Percentiles rank a stretch among this genome's conserved stretches.
These are phyloP conservation scores for Nectriaceae sp. DNA, from an alignment of 2,329 filamentous ascomycete genomes.

Conservation along the genomic window DNA sequence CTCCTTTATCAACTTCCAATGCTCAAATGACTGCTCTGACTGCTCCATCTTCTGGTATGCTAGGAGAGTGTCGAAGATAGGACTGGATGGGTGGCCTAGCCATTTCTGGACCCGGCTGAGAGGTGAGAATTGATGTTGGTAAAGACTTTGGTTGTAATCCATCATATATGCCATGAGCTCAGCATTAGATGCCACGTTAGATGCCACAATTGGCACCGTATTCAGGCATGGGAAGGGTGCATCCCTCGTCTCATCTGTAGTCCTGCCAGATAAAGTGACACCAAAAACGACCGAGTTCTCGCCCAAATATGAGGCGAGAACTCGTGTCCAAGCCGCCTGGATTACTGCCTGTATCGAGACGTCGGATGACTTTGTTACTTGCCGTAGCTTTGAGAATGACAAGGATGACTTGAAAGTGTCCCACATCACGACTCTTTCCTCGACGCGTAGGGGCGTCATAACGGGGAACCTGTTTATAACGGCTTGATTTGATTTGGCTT, in stretches of 20 bases:
- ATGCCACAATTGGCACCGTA: slow-evolving; percentile 73
- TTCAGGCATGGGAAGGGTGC: slow-evolving; percentile 78
- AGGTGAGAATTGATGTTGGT: slow-evolving; percentile 71
- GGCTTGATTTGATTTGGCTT: slow-evolving; percentile 49
- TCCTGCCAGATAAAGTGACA: slow-evolving; percentile 75
- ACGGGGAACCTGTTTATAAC: slow-evolving; percentile 74
- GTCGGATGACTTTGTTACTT: slow-evolving; percentile 56
- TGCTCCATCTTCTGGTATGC: slow-evolving; percentile 70
- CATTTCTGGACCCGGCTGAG: slow-evolving; percentile 72
- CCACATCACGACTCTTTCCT: slow-evolving; percentile 36
- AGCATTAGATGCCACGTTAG: slow-evolving; percentile 53
- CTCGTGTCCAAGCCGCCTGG: slow-evolving; percentile 75
- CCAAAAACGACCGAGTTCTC: slow-evolving; percentile 77
- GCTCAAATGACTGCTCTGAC: slow-evolving; percentile 20
- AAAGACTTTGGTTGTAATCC: slow-evolving; percentile 62
- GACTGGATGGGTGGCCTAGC: slow-evolving; percentile 63
- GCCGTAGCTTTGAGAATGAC: slow-evolving; percentile 51
- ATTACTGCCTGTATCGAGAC: slow-evolving; percentile 75
- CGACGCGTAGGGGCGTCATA: slow-evolving; percentile 62
- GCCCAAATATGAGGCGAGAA: slow-evolving; percentile 76
- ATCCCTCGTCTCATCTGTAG: slow-evolving; percentile 57
- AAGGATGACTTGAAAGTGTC: slow-evolving; percentile 37
- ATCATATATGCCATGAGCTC: slow-evolving; percentile 65
- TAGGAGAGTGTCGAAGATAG: slow-evolving; percentile 82
- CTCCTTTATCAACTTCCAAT: slow-evolving; percentile 67